phyloP scores from a whole-genome alignment of 1,284 basidiomycete genomes.

The Leucoagaricus sp. region DNA sequence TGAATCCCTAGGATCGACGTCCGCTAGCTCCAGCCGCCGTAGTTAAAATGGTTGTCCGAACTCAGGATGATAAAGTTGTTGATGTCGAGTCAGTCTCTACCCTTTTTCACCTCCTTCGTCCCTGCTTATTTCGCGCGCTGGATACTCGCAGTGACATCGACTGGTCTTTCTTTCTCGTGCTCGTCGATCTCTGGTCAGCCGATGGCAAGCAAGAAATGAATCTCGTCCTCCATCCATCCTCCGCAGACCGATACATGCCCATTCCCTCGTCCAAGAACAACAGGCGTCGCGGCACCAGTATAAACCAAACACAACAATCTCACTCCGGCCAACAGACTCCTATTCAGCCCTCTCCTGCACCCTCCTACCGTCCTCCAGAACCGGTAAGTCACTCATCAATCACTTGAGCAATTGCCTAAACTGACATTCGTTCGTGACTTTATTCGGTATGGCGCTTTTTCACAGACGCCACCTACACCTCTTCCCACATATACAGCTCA shows the following conservation, averaged over 20 bases:
- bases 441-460: background rate
- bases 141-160: constrained; percentile 69
- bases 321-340: constrained; percentile 46
- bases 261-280: constrained; percentile 40
- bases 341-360: constrained; percentile 37
- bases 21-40: constrained; percentile 90
- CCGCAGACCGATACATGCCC: constrained; percentile 66
- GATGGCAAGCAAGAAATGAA: constrained; percentile 83
- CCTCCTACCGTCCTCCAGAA: constrained; percentile 39
- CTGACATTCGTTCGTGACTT: background rate
- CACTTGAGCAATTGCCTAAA: background rate
- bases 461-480: constrained; percentile 31
- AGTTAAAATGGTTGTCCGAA: constrained; percentile 73
- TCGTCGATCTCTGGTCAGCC: constrained; percentile 85
- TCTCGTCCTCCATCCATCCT: constrained; percentile 82
- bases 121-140: constrained; percentile 15
- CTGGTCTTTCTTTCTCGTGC: constrained; percentile 83
- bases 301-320: constrained; percentile 35
- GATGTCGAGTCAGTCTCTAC: constrained; percentile 69
- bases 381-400: constrained; percentile 32
- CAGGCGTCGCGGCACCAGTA: constrained; percentile 46
- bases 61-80: constrained; percentile 67
- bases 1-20: constrained; percentile 73
- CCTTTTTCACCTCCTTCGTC: constrained; percentile 8
- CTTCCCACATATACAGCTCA: constrained; percentile 37